Evolutionary conservation across 345 rosid species (phyloP), one percentile per base, ranked within the genome.

Genomic region (Citrus hindsii): DNA sequence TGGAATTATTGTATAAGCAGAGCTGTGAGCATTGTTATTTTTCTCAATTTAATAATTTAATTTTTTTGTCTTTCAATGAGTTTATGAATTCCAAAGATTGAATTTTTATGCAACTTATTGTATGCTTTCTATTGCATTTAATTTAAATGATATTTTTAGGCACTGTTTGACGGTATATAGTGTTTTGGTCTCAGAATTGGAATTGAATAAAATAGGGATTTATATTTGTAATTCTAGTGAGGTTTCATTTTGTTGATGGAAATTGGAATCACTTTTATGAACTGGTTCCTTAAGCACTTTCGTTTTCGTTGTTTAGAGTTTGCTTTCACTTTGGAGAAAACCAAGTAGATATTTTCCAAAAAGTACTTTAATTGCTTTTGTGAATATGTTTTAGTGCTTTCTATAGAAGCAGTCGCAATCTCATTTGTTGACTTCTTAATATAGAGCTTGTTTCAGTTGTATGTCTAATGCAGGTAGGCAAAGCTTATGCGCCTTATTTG

Each of bases 1-100:
- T 90, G 95, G 98, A 90, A 89, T 38, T 73, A 82, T 27, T 92
- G 94, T 69, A 77, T 92, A 32, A 79, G 75, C 76, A 74, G 84
- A 84, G 77, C 90, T 79, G 97, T 90, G 79, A 85, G 90, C 79
- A n/a, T n/a, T 72, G 16, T 30, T 8, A 5, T 64, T 51, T 5
- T 33, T n/a, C 55, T 63, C 16, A 33, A 7, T 19, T 14, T 69
- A n/a, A 10, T 55, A 22, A 1, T 33, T 56, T 53, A 9, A 35
- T 71, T n/a, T 38, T 21, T 12, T 58, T 46, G 24, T 12, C 22
- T 58, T 2, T 4, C 27, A 24, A 3, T 22, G 37, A 9, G 22
- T 30, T 62, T 38, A 3, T 40, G 14, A 24, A 38, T 79, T 14
- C 3, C 4, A 74, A 24, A 35, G 10, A 37, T 33, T 35, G 33